Conservation (phyloP, 2,329 filamentous ascomycete species). For the Talaromyces pinophilus region DNA sequence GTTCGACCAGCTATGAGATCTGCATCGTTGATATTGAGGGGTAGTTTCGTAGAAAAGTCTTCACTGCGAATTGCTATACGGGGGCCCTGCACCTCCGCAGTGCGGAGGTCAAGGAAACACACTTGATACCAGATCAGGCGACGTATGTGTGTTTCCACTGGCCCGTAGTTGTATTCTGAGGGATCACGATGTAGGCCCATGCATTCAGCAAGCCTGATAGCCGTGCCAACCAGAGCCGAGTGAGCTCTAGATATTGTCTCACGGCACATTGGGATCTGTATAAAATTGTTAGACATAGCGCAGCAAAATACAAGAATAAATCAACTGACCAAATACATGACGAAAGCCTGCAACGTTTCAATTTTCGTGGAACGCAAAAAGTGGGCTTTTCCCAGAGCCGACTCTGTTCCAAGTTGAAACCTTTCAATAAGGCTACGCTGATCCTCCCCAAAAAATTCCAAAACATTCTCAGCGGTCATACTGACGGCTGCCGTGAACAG, state of each 20-base stretch:
- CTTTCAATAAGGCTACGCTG: conserved; percentile 62
- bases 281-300: not conserved
- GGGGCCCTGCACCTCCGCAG: conserved; percentile 72
- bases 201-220: conserved; percentile 72
- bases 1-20: conserved; percentile 53
- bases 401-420: conserved; percentile 67
- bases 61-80: conserved; percentile 70
- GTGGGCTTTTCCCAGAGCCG: conserved; percentile 67
- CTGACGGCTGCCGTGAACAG: conserved; percentile 70
- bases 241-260: conserved; percentile 72
- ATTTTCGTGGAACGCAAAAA: conserved; percentile 70
- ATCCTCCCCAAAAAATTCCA: conserved; percentile 57
- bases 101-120: conserved; percentile 73
- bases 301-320: not conserved
- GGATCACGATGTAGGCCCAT: conserved; percentile 76
- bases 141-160: conserved; percentile 70
- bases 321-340: conserved; percentile 67
- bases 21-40: conserved; percentile 68
- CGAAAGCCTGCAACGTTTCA: conserved; percentile 74
- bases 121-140: conserved; percentile 76
- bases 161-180: conserved; percentile 63
- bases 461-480: conserved; percentile 58
- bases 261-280: conserved; percentile 68
- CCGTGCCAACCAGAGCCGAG: conserved; percentile 70
- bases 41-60: conserved; percentile 73